Evolutionary conservation across 2,329 filamentous ascomycete species (phyloP), one percentile per base, ranked within the genome.

Genomic region (Colletotrichum sp.): DNA sequence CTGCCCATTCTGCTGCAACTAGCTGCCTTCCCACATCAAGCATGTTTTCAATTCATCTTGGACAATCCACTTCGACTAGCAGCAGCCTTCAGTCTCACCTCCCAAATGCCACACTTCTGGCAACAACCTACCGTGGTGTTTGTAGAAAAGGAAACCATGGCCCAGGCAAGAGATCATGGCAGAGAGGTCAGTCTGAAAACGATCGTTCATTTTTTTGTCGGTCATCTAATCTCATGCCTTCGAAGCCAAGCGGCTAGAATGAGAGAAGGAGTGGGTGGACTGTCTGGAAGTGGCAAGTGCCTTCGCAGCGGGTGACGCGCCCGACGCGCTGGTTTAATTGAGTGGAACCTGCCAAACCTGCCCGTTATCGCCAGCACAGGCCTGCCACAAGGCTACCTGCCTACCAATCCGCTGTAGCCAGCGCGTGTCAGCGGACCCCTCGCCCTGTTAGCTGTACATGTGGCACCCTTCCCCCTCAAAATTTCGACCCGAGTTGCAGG

Each of bases 261-360:
- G 57, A 60, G 57, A 60, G 57, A 63, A 30, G 30, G 59, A 63
- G 28, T 34, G 32, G n/a, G 28, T 30, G 59, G 59, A 32, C n/a
- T 10, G 39, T 36, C 28, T 36, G 16, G 9, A 28, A 18, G 34
- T 64, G 28, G 60, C 60, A 32, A 34, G 28, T 64, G 60, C n/a
- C 60, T 64, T n/a, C 30, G 34, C 64, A 67, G 26, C 13, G 44
- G 63, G 26, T 55, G 69, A 39, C 63, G 73, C 73, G 73, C 73
- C 55, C 32, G 63, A 39, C 64, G 44, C 63, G 64, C 62, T 72
- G 74, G 70, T 66, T 65, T 74, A 74, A 76, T 74, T 32, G 74
- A 64, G 57, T 74, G 74, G 65, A 49, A 21, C 59, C 34, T 21
- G 44, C 62, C 70, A 21, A 39, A 64, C 67, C 49, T 36, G 55